Conservation (phyloP, 306 rosid genomes). For the Malus orientalis region DNA sequence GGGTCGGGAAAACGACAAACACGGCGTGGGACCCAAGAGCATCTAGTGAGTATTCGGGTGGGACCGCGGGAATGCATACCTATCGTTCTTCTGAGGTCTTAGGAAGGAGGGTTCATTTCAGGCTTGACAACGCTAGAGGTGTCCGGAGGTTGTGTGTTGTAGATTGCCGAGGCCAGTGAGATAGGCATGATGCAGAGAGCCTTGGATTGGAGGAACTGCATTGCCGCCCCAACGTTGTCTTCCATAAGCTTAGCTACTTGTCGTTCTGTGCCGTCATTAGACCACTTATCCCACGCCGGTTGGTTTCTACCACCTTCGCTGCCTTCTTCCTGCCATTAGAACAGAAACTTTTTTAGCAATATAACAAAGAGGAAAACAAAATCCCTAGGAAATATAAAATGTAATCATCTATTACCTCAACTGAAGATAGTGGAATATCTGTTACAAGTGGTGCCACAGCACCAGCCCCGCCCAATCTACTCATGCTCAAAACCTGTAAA, state of each 20-base stretch:
- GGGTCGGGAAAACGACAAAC: slow-evolving; percentile 43
- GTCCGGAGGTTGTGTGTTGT: slow-evolving; percentile 83
- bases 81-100: slow-evolving; percentile 20
- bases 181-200: slow-evolving; percentile 95
- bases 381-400: not conserved
- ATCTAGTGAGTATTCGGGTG: slow-evolving; percentile 25
- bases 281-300: slow-evolving; percentile 96
- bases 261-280: slow-evolving; percentile 78
- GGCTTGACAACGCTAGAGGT: slow-evolving; percentile 67
- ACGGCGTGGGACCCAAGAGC: slow-evolving; percentile 38
- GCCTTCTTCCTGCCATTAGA: slow-evolving; percentile 55
- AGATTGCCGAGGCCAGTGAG: slow-evolving; percentile 85
- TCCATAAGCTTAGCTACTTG: slow-evolving; percentile 95
- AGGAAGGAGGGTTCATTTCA: slow-evolving; percentile 73
- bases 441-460: slow-evolving; percentile 96
- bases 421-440: slow-evolving; percentile 83
- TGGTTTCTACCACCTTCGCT: slow-evolving; percentile 79
- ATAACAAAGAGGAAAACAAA: not conserved
- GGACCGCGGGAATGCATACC: slow-evolving; percentile 20
- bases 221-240: slow-evolving; percentile 89
- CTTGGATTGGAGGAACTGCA: slow-evolving; percentile 94
- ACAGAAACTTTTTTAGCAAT: slow-evolving; percentile 1
- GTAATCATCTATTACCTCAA: slow-evolving; percentile 51
- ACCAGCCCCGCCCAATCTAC: slow-evolving; percentile 97
- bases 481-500: slow-evolving; percentile 94